Conservation (phyloP, 345 rosid genomes). For the Euphorbia pulcherrima region DNA sequence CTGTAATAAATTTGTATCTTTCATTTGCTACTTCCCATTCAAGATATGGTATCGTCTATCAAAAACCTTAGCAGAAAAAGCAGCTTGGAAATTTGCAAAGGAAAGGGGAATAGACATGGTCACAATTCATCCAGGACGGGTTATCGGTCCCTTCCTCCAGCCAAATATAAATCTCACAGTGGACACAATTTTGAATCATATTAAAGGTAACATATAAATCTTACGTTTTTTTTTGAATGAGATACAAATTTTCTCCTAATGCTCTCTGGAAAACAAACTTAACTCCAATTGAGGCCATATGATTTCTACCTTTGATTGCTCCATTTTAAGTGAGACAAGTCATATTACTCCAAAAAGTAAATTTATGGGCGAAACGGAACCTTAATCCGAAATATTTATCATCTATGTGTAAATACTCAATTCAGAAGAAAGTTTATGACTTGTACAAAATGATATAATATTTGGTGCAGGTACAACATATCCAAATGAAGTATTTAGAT, state of each 20-base stretch:
- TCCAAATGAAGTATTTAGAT: too few relatives aligned
- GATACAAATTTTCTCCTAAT: background rate
- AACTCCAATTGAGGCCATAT: too few relatives aligned
- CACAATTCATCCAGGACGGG: constrained; percentile 9
- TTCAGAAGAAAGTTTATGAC: too few relatives aligned
- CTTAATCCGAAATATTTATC: too few relatives aligned
- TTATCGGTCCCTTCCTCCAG: constrained; percentile 16
- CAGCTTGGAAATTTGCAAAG: constrained; percentile 23
- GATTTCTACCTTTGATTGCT: too few relatives aligned
- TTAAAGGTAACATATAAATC: background rate
- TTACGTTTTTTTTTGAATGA: background rate
- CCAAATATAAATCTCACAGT: constrained; percentile 5
- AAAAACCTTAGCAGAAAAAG: constrained; percentile 18
- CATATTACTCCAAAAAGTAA: too few relatives aligned
- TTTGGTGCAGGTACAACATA: too few relatives aligned
- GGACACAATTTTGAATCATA: background rate
- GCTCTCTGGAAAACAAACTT: too few relatives aligned
- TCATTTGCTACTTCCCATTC: background rate
- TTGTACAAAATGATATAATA: too few relatives aligned
- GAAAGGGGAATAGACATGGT: constrained; percentile 17
- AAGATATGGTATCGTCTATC: constrained; percentile 12
- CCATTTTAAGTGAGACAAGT: too few relatives aligned
- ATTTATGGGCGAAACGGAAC: too few relatives aligned
- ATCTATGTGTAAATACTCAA: too few relatives aligned
- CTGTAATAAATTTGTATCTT: background rate